Percentiles rank a stretch among this genome's conserved stretches.
Evolutionary conservation across 2,329 filamentous ascomycete species (phyloP).

Genomic region (Colletotrichum tamarilloi): DNA sequence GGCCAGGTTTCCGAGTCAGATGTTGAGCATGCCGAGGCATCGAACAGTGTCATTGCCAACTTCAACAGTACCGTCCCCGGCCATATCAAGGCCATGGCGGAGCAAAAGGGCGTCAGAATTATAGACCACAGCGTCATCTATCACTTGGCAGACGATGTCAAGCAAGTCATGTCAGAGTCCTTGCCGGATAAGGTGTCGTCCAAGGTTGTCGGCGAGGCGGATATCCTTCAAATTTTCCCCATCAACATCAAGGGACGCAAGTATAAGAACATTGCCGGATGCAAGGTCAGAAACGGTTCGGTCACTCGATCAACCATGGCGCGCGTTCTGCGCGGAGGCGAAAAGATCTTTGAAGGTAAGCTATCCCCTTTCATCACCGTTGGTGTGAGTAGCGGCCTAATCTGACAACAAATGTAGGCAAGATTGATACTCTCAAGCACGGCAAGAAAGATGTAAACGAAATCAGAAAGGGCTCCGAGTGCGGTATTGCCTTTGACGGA

Average conservation of each 20-base stretch:
- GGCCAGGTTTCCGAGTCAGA: slow-evolving; percentile 88
- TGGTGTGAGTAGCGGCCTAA: background rate
- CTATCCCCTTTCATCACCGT: slow-evolving; percentile 38
- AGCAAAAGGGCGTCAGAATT: slow-evolving; percentile 77
- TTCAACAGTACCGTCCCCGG: slow-evolving; percentile 83
- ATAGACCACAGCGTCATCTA: slow-evolving; percentile 91
- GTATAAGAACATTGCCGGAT: slow-evolving; percentile 84
- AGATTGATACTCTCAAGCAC: slow-evolving; percentile 85
- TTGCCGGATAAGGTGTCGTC: slow-evolving; percentile 74
- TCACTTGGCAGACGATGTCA: slow-evolving; percentile 79
- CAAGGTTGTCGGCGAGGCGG: slow-evolving; percentile 87
- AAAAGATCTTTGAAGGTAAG: slow-evolving; percentile 86
- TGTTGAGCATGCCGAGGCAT: slow-evolving; percentile 84
- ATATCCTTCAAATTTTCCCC: slow-evolving; percentile 83
- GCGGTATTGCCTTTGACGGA: slow-evolving; percentile 84
- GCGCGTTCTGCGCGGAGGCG: slow-evolving; percentile 76
- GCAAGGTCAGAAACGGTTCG: slow-evolving; percentile 84
- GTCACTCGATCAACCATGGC: slow-evolving; percentile 74
- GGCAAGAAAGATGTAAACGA: slow-evolving; percentile 91
- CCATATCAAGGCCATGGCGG: slow-evolving; percentile 76
- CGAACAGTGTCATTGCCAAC: slow-evolving; percentile 81
- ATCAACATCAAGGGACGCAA: slow-evolving; percentile 81
- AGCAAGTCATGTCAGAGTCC: slow-evolving; percentile 73
- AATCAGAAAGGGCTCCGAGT: slow-evolving; percentile 94
- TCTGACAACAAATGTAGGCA: slow-evolving; percentile 63